phyloP scores from a whole-genome alignment of 768 basidiomycete genomes.

The Polyporus arcularius region DNA sequence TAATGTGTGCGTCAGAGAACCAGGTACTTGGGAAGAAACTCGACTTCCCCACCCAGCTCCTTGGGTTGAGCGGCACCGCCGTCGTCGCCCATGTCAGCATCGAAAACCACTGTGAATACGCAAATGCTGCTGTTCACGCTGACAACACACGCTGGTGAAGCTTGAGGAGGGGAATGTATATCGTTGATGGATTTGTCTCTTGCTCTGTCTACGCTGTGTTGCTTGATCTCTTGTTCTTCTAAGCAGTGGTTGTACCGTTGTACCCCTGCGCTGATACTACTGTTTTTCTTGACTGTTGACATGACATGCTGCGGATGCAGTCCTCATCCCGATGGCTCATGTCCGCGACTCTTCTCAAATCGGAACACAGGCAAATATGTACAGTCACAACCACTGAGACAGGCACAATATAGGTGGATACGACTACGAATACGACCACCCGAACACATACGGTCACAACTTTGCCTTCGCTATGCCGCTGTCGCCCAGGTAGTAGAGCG shows the following conservation, averaged over 20 bases:
- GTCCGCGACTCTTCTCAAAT: too few species aligned
- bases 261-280: too few species aligned
- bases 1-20: slow-evolving; percentile 59
- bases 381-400: too few species aligned
- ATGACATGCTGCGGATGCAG: too few species aligned
- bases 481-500: slow-evolving; percentile 33
- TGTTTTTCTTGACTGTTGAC: too few species aligned
- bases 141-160: slow-evolving; percentile 24
- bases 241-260: too few species aligned
- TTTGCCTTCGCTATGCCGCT: neutral
- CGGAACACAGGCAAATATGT: too few species aligned
- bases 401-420: too few species aligned
- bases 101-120: slow-evolving; percentile 60
- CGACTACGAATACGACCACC: neutral
- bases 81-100: slow-evolving; percentile 60
- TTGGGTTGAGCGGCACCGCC: slow-evolving; percentile 44
- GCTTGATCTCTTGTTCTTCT: neutral
- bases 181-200: neutral
- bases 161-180: neutral
- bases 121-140: slow-evolving; percentile 45
- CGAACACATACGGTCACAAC: neutral
- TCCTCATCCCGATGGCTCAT: too few species aligned
- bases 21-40: slow-evolving; percentile 47
- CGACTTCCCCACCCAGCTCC: slow-evolving; percentile 47
- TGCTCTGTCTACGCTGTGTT: neutral